Evolutionary conservation across 2,329 filamentous ascomycete genomes (phyloP).

Genomic region (Microcyclospora pomicola): DNA sequence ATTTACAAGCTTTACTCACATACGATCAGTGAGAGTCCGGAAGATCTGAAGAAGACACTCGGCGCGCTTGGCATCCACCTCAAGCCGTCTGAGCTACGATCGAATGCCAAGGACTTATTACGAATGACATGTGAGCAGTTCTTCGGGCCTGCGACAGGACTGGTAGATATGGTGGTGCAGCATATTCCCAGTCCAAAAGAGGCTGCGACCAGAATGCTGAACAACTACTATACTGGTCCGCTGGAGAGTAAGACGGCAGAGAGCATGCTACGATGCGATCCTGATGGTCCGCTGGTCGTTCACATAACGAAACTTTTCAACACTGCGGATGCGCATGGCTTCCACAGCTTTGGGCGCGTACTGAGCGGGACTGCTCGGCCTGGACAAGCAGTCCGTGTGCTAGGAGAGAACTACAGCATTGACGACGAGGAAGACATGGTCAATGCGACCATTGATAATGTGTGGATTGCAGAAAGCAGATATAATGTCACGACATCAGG

Average conservation of each 20-base stretch:
- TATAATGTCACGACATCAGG: constrained; percentile 89
- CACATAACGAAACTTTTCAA: constrained; percentile 91
- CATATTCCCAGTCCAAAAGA: constrained; percentile 79
- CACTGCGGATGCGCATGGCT: constrained; percentile 76
- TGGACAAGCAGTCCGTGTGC: constrained; percentile 70
- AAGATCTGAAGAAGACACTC: constrained; percentile 68
- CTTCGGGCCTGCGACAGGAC: constrained; percentile 77
- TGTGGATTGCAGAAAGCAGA: constrained; percentile 80
- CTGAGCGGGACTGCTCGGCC: constrained; percentile 81
- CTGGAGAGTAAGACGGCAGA: constrained; percentile 66
- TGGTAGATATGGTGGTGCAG: constrained; percentile 88
- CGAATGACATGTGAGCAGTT: constrained; percentile 89
- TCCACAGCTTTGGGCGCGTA: constrained; percentile 80
- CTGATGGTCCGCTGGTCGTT: constrained; percentile 81
- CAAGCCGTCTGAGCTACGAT: constrained; percentile 85
- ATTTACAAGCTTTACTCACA: constrained; percentile 97
- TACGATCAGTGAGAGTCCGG: constrained; percentile 79
- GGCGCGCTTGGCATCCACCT: constrained; percentile 66
- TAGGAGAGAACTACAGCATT: constrained; percentile 88
- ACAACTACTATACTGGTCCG: constrained; percentile 85
- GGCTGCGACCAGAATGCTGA: constrained; percentile 60
- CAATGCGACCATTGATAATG: constrained; percentile 65
- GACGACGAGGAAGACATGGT: constrained; percentile 98
- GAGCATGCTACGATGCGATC: constrained; percentile 69
- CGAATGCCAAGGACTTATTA: constrained; percentile 76